Base-by-base conservation (phyloP, 768 basidiomycete species). In the Leucocoprinus leucothites region DNA sequence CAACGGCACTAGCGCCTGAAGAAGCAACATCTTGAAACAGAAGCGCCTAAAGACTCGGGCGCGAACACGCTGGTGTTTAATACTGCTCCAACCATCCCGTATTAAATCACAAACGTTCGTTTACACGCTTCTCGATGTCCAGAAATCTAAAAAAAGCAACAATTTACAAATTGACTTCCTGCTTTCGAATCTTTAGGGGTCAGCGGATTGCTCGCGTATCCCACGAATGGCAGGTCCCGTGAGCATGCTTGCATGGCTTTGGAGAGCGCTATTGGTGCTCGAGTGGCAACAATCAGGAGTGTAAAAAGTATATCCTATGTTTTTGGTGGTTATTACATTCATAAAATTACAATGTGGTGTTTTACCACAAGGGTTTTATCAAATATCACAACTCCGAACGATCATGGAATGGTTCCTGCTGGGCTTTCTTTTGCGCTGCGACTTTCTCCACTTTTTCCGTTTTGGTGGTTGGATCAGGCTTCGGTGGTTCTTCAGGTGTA, bases 351-450 rank as follows among this genome's bases (percentile, higher is more conserved):
- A 22, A 13, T 19, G 14, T 48, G 34, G 21, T 19, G n/a, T 13
- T 14, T 35, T 7, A 34, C 25, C 45, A 28, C 5, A 24, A 47
- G 9, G 26, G n/a, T n/a, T 13, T 26, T 18, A 47, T 13, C 24
- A 16, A 11, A 24, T 9, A 41, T 45, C 16, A 53, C 4, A 56
- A 47, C 35, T 56, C 54, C 34, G 35, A 28, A 25, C 38, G 53
- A 49, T 36, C 48, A 13, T 3, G 40, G 1, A 43, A 35, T 19
- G 26, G 40, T 34, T 56, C 35, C 22, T 35, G 54, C 1, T 43
- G 9, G 25, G 41, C 36, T 41, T 25, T n/a, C 34, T 46, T 46
- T 19, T 46, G 52, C n/a, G n/a, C n/a, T n/a, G n/a, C n/a, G n/a
- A n/a, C n/a, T n/a, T n/a, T n/a, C n/a, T 2, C 50, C 3, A 7